Evolutionary conservation across 768 basidiomycete genomes (phyloP).

Genomic region (Tricholoma hemisulphureum): DNA sequence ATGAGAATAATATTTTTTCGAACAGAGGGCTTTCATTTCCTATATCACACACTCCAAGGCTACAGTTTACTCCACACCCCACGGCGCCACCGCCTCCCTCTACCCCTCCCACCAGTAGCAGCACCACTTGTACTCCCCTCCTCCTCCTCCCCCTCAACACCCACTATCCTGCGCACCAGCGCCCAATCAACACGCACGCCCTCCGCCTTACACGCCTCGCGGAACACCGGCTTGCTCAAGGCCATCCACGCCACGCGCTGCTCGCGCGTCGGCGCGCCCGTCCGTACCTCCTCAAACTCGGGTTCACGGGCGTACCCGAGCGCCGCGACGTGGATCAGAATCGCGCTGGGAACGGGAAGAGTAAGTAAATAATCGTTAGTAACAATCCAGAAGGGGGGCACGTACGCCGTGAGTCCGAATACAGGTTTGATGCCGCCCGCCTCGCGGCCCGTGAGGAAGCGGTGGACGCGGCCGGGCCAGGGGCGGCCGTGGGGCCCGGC

Average conservation of each 20-base stretch:
- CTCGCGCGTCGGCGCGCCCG: constrained; percentile 33
- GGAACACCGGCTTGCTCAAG: constrained; percentile 34
- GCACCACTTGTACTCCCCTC: too few relatives aligned
- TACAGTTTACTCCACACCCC: constrained; percentile 14
- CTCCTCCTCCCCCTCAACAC: constrained; percentile 16
- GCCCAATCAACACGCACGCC: constrained; percentile 33
- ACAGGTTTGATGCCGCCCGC: constrained; percentile 85
- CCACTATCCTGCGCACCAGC: constrained; percentile 25
- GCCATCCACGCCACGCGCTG: constrained; percentile 46
- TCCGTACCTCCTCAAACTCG: constrained; percentile 42
- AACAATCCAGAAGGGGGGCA: constrained; percentile 13
- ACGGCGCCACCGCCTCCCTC: constrained; percentile 10
- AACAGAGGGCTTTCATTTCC: too few relatives aligned
- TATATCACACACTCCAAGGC: too few relatives aligned
- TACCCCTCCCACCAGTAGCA: constrained; percentile 2
- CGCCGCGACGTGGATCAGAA: constrained; percentile 44
- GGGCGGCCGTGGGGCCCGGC: constrained; percentile 36
- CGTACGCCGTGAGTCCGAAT: constrained; percentile 84
- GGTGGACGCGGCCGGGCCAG: constrained; percentile 58
- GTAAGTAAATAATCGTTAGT: not conserved
- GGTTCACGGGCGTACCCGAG: constrained; percentile 45
- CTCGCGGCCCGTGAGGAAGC: constrained; percentile 85
- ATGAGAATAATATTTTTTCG: too few relatives aligned
- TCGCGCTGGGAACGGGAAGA: constrained; percentile 31
- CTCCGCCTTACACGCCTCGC: constrained; percentile 39